Base-by-base conservation (phyloP, 2,329 filamentous ascomycete species). In the Graphiopsis chlorocephala region DNA sequence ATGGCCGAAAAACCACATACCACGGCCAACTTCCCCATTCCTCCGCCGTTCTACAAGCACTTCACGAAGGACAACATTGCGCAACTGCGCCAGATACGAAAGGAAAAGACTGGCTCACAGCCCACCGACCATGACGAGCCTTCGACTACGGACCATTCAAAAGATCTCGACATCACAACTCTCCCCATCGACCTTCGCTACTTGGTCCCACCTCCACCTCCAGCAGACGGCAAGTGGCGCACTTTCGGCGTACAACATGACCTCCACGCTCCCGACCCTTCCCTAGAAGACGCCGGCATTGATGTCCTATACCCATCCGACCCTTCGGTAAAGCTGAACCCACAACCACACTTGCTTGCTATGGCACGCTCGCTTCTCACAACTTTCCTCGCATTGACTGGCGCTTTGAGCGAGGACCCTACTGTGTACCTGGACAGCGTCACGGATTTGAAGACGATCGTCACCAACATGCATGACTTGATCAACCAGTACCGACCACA, bases 401-500 rank as follows among this genome's bases (percentile, higher is more conserved):
- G 92, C 26, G 81, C 90, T 15, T 81, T 96, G 64, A 84, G 86
- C 11, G 78, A 86, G n/a, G 84, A 89, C 53, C 90, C 92, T 0
- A 68, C 68, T 3, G 70, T 71, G 10, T 90, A 88, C 60, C 82
- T 85, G 28, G 84, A 87, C 48, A 96, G 96, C 75, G 84, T 94
- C 53, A 82, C 87, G 52, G 90, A 98, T 76, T 79, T 99, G 33
- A 85, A 90, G 72, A 93, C 89, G 17, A 80, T 98, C 29, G 89
- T 96, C 68, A 88, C 94, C 76, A 98, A 98, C 76, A 90, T 96
- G 73, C 93, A 97, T 78, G 92, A 96, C 73, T 84, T 97, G 62
- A 87, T 98, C 69, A 99, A 99, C 77, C 89, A 96, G 77, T 98
- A 97, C 78, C 86, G 94, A 33, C 93, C 93, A 11, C 93, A 97